Base-by-base conservation (phyloP, 2,329 filamentous ascomycete species). In the Elsinoe australis region DNA sequence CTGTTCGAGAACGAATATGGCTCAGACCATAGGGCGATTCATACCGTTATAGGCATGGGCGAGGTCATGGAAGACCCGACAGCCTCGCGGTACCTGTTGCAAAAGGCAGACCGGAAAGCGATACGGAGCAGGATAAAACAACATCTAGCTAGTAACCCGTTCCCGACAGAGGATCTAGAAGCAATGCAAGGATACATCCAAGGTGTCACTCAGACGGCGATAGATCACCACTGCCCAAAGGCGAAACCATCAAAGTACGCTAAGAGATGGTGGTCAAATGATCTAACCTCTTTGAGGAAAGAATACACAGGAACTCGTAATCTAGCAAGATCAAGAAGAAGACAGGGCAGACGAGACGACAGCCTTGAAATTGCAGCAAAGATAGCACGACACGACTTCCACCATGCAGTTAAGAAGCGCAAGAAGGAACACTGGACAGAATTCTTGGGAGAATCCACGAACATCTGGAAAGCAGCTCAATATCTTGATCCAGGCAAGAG, bases 261-360 rank as follows among this genome's bases (percentile, higher is more conserved):
- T 33, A 63, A 64, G 49, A 51, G 59, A 33, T 65, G 54, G 59
- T 64, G 56, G 59, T 59, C 54, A 28, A 18, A 17, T 4, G 38
- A 49, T 15, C 29, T 49, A 12, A 45, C 26, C 2, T 12, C 31
- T 1, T 18, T 49, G 5, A 31, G 47, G 14, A 21, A 45, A 19
- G 28, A 21, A 15, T 42, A 44, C 9, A 45, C 38, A 4, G 26
- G 6, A 12, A 7, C 36, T 18, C 36, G 47, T 4, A 45, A 49
- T n/a, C 26, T 18, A n/a, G 47, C 28, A 10, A 49, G 35, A 15
- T 33, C 26, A 9, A 14, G 19, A 6, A 46, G 39, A 24, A 9
- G 39, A 14, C 34, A 41, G 18, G 47, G 47, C 10, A 22, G 45
- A 4, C 31, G 10, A 36, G 45, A 47, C 21, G 32, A 22, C 32